Percentiles rank a stretch among this genome's conserved stretches.
Evolutionary conservation across 1,284 basidiomycete species (phyloP).

Genomic region (Quambalaria eucalypti): DNA sequence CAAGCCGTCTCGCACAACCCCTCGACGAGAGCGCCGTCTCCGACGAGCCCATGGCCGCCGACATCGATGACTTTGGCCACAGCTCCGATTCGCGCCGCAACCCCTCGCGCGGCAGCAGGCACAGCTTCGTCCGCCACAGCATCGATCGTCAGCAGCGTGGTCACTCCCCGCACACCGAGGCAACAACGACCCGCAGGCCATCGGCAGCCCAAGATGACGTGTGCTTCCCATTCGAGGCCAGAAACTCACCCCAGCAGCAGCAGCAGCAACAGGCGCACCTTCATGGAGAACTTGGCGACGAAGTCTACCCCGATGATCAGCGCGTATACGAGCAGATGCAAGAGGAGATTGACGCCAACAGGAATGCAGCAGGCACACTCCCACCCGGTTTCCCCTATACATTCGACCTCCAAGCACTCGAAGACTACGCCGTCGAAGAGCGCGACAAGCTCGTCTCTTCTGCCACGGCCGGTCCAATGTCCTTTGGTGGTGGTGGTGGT

Average conservation of each 20-base stretch:
- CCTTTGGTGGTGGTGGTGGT: conserved; percentile 11
- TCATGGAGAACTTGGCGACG: background rate
- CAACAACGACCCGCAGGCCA: conserved; percentile 18
- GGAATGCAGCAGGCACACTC: conserved; percentile 4
- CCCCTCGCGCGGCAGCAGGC: background rate
- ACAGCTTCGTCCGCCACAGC: background rate
- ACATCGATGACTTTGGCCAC: conserved; percentile 1
- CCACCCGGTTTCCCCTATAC: conserved; percentile 41
- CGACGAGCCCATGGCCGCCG: conserved; percentile 1
- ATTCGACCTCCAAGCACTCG: conserved; percentile 37
- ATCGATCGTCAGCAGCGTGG: background rate
- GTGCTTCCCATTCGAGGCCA: conserved; percentile 33
- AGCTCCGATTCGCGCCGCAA: no score
- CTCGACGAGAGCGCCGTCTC: conserved; percentile 12
- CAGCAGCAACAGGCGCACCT: no score
- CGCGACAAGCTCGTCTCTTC: conserved; percentile 20
- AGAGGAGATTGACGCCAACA: conserved; percentile 2
- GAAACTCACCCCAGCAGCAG: background rate
- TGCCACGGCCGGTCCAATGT: conserved; percentile 9
- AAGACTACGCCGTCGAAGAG: conserved; percentile 38
- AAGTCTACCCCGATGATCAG: conserved; percentile 1
- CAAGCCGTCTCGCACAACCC: conserved; percentile 1
- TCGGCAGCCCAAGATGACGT: conserved; percentile 40
- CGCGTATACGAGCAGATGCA: background rate
- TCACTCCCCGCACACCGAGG: conserved; percentile 12